A percentile compares a stretch with the other conserved stretches of the same genome.
These are phyloP conservation scores for Fusarium denticulatum DNA, from an alignment of 2,329 filamentous ascomycete genomes.

Conservation along the genomic window DNA sequence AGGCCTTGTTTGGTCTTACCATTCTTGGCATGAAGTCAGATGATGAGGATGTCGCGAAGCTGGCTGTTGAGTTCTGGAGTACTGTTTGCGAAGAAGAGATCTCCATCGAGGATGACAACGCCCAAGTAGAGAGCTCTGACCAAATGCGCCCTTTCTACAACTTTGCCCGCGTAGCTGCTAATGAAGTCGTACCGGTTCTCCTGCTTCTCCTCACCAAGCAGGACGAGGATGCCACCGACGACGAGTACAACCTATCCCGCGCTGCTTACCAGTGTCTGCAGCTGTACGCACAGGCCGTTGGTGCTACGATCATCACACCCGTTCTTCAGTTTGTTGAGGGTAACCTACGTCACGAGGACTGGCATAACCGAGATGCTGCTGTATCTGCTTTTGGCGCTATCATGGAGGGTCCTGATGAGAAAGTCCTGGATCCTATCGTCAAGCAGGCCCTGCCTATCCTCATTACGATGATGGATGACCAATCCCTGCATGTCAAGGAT, in stretches of 20 bases:
- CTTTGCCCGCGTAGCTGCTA: conserved; percentile 91
- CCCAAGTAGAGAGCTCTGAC: conserved; percentile 76
- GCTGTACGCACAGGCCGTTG: conserved; percentile 93
- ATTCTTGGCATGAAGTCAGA: conserved; percentile 99
- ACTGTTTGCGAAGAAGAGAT: conserved; percentile 99
- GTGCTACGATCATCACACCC: conserved; percentile 81
- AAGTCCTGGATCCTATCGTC: conserved; percentile 89
- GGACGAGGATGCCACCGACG: conserved; percentile 94
- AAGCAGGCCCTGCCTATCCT: conserved; percentile 94
- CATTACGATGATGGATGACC: conserved; percentile 91
- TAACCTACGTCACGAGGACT: conserved; percentile 90
- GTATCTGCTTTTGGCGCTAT: conserved; percentile 98
- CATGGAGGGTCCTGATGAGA: conserved; percentile 97
- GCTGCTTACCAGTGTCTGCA: conserved; percentile 97
- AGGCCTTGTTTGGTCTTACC: conserved; percentile 95
- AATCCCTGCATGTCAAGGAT: conserved; percentile 89
- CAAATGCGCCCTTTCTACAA: conserved; percentile 94
- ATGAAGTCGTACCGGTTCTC: conserved; percentile 93
- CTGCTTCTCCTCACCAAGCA: conserved; percentile 92
- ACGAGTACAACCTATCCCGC: conserved; percentile 96
- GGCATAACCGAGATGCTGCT: conserved; percentile 93
- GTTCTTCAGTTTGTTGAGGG: conserved; percentile 92
- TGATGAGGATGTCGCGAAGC: conserved; percentile 97
- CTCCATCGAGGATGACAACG: conserved; percentile 96
- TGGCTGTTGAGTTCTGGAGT: conserved; percentile 99